Conservation (phyloP, 192 early-diverging fungal species). For the Dispira simplex region DNA sequence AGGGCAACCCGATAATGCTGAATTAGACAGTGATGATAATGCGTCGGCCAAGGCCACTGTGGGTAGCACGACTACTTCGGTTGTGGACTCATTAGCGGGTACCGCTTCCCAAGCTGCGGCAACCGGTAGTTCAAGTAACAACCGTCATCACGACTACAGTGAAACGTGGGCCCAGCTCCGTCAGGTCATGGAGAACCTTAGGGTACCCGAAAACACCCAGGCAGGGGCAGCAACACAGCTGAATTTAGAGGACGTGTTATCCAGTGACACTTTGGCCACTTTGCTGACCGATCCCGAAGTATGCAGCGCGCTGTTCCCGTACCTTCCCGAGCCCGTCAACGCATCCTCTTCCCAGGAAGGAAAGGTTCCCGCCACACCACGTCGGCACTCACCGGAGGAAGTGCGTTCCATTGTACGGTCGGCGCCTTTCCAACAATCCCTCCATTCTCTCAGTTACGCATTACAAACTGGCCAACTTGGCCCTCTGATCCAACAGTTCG, state of each 20-base stretch:
- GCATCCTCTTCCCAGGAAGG: not conserved
- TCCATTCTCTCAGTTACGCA: slow-evolving; percentile 21
- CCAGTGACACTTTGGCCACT: slow-evolving; percentile 15
- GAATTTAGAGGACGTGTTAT: slow-evolving; percentile 26
- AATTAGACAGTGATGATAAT: slow-evolving; percentile 19
- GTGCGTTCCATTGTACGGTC: slow-evolving; percentile 21
- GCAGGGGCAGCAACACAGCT: slow-evolving; percentile 2
- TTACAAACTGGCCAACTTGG: slow-evolving; percentile 28
- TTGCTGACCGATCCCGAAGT: slow-evolving; percentile 20
- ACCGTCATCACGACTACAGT: not conserved
- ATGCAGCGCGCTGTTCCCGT: slow-evolving; percentile 23
- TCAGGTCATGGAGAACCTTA: not conserved
- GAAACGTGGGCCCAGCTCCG: slow-evolving; percentile 12
- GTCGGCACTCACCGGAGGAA: slow-evolving; percentile 1
- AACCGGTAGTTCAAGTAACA: not conserved
- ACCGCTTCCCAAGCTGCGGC: slow-evolving; percentile 12
- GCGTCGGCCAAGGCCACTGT: slow-evolving; percentile 13
- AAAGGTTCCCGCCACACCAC: too few species aligned
- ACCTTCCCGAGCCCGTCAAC: slow-evolving; percentile 19
- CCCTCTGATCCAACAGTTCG: slow-evolving; percentile 26
- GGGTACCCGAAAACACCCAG: not conserved
- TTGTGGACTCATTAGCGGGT: slow-evolving; percentile 7
- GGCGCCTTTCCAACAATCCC: slow-evolving; percentile 32
- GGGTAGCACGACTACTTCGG: slow-evolving; percentile 9
- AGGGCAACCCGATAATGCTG: slow-evolving; percentile 13